Base-by-base conservation (phyloP, 176 grass and related monocot species). In the Canna indica region DNA sequence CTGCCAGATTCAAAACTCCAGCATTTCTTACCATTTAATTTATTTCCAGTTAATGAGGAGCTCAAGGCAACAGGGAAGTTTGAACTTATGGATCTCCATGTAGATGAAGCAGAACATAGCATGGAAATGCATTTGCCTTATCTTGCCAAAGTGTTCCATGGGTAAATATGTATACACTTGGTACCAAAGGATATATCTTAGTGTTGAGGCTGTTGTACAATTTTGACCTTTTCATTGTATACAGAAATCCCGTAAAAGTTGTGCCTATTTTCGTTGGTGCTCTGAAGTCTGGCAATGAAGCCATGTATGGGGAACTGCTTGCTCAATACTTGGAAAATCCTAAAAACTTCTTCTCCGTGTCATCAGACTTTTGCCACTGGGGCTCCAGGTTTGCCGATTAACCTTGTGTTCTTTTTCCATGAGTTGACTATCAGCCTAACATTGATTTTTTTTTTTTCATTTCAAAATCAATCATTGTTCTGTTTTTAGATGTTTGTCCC, bases 41-140 rank as follows among this genome's bases (percentile, higher is more conserved):
- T 77, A 41, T 75, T 79, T 87, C 28, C 77, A 99, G 94, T 90
- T 22, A 87, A 85, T 7, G 77, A 92, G 47, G 94, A 99, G 72
- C 77, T 99, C 57, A 75, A 42, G 3, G 80, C 81, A 73, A 93
- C 94, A 36, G 82, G 86, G 67, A 93, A 93, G 50, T 99, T 99
- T 83, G 94, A 88, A 81, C 76, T 80, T 76, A 99, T 99, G 94
- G 88, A 99, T 74, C 78, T 90, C 76, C 83, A 80, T 81, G 89
- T 99, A 59, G 94, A 99, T 80, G 94, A 99, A 90, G 94, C 94
- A 69, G 94, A 99, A 83, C 94, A 99, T 85, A 93, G 94, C 86
- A 93, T 99, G 89, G 94, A 99, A 81, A 99, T 99, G 94, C 94
- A 93, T 87, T 84, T 99, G 74, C 89, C 94, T 69, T 93, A 99